These are phyloP conservation scores for Nissolia schottii DNA, from an alignment of 306 rosid genomes.

Conservation along the genomic window DNA sequence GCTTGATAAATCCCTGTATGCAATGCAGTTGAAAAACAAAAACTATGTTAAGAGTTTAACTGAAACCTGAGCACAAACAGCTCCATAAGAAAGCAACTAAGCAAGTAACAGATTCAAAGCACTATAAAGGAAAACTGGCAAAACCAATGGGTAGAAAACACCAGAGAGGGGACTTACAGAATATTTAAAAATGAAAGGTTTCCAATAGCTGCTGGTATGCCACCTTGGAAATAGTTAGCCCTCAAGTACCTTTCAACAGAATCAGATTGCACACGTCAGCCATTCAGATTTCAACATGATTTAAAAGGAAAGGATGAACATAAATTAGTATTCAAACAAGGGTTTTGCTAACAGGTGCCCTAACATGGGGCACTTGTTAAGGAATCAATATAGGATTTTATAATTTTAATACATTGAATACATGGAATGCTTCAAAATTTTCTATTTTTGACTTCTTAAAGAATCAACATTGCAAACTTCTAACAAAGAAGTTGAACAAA, in stretches of 20 bases:
- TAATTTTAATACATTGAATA: too few species aligned
- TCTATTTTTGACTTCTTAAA: too few species aligned
- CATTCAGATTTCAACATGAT: neutral
- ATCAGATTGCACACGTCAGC: neutral
- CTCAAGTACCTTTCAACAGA: constrained; percentile 72
- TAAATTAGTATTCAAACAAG: neutral
- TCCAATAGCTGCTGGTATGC: constrained; percentile 84
- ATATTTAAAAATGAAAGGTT: constrained; percentile 83
- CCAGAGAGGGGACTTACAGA: constrained; percentile 47
- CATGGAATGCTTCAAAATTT: too few species aligned
- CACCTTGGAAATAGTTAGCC: constrained; percentile 90
- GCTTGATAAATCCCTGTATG: constrained; percentile 77
- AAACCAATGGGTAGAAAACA: neutral
- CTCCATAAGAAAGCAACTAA: neutral
- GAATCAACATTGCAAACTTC: neutral
- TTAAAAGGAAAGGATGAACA: neutral
- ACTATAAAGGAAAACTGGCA: neutral
- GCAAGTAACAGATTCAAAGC: neutral
- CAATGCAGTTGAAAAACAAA: neutral
- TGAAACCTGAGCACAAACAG: neutral
- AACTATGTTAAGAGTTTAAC: neutral
- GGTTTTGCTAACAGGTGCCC: too few species aligned
- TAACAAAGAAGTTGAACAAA: neutral
- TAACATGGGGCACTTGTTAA: too few species aligned
- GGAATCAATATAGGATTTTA: too few species aligned